phyloP scores from a whole-genome alignment of 2,329 filamentous ascomycete species.

The Fusarium brevicatenulatum region DNA sequence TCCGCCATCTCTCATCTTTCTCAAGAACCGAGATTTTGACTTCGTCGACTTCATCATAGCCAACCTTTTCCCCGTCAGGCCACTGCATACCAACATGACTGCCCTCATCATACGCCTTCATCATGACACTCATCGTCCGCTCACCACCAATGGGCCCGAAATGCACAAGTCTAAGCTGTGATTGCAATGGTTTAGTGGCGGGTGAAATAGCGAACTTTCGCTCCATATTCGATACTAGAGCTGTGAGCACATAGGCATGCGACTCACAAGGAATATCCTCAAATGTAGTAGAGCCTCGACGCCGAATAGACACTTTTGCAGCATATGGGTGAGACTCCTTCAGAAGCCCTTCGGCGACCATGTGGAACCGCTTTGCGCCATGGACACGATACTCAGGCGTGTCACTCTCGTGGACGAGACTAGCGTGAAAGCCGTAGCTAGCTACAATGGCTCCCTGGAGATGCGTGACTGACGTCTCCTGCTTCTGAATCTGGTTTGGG shows the following conservation, averaged over 20 bases:
- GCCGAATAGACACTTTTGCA: constrained; percentile 54
- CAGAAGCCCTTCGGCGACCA: constrained; percentile 84
- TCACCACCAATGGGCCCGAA: constrained; percentile 75
- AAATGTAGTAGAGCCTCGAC: constrained; percentile 19
- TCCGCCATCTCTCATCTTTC: constrained; percentile 78
- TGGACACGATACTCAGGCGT: constrained; percentile 81
- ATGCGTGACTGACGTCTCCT: constrained; percentile 49
- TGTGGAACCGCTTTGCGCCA: constrained; percentile 81
- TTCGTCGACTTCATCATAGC: constrained; percentile 76
- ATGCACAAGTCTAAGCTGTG: constrained; percentile 75
- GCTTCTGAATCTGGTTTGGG: constrained; percentile 36
- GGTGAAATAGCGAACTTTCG: constrained; percentile 86
- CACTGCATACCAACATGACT: constrained; percentile 64
- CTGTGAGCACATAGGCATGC: constrained; percentile 81
- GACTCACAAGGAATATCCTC: constrained; percentile 51
- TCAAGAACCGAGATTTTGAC: constrained; percentile 75
- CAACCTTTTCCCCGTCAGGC: constrained; percentile 68
- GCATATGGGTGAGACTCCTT: constrained; percentile 61
- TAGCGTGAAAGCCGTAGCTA: constrained; percentile 90
- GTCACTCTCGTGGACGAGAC: constrained; percentile 90
- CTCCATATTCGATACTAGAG: constrained; percentile 84
- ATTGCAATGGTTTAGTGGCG: constrained; percentile 73
- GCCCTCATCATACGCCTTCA: constrained; percentile 66
- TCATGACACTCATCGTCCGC: constrained; percentile 82
- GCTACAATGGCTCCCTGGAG: constrained; percentile 84